phyloP scores from a whole-genome alignment of 768 basidiomycete genomes.

The Russula earlei region DNA sequence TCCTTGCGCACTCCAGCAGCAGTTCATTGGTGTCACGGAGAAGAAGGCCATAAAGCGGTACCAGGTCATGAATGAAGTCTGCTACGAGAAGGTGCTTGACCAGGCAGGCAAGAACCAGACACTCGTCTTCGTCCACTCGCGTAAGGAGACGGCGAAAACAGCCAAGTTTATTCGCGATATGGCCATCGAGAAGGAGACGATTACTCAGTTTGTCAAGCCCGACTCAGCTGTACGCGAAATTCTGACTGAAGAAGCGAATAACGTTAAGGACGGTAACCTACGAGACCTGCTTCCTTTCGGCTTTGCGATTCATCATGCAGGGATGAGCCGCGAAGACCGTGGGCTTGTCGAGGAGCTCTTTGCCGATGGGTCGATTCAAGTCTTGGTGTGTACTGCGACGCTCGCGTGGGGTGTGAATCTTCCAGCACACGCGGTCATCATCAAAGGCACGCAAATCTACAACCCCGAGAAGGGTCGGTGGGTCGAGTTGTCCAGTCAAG shows the following conservation, averaged over 20 bases:
- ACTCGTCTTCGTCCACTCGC: slow-evolving; percentile 94
- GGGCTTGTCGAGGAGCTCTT: slow-evolving; percentile 91
- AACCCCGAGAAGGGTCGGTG: slow-evolving; percentile 98
- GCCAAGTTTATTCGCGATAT: slow-evolving; percentile 89
- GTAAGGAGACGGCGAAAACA: slow-evolving; percentile 97
- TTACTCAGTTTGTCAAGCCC: slow-evolving; percentile 91
- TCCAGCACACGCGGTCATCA: slow-evolving; percentile 95
- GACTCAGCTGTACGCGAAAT: slow-evolving; percentile 90
- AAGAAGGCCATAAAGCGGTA: slow-evolving; percentile 99
- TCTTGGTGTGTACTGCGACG: slow-evolving; percentile 93
- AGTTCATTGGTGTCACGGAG: slow-evolving; percentile 96
- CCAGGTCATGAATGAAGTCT: slow-evolving; percentile 97
- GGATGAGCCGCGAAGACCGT: slow-evolving; percentile 89
- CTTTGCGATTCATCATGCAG: slow-evolving; percentile 96
- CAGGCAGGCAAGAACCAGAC: slow-evolving; percentile 87
- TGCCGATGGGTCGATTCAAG: slow-evolving; percentile 83
- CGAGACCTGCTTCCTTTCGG: slow-evolving; percentile 91
- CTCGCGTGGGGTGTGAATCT: slow-evolving; percentile 99
- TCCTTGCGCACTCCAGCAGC: slow-evolving; percentile 91
- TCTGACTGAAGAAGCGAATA: slow-evolving; percentile 70
- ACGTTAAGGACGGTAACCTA: slow-evolving; percentile 74
- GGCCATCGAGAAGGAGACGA: slow-evolving; percentile 94
- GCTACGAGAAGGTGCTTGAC: slow-evolving; percentile 97
- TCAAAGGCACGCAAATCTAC: slow-evolving; percentile 99
- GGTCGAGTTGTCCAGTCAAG: slow-evolving; percentile 92